Percentiles rank a stretch among this genome's conserved stretches.
These are phyloP conservation scores for Solanum lignicaule DNA, from an alignment of 257 asterid species.

Conservation along the genomic window DNA sequence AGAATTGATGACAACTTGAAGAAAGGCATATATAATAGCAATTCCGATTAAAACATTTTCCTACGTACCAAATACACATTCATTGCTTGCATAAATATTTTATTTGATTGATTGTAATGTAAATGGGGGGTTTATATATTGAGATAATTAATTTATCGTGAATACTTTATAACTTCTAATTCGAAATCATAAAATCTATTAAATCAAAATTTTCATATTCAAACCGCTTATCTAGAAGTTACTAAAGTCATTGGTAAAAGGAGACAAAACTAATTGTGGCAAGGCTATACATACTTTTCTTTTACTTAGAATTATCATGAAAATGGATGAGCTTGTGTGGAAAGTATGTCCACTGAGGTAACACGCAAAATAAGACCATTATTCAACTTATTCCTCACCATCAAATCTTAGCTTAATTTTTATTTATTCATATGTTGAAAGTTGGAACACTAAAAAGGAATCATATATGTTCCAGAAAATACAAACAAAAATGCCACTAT, in stretches of 20 bases:
- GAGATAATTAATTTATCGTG: too few relatives aligned
- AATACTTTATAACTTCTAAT: neutral
- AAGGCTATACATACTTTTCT: neutral
- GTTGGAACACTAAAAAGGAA: neutral
- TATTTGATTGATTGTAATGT: neutral
- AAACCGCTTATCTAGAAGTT: neutral
- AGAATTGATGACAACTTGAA: neutral
- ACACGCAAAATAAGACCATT: neutral
- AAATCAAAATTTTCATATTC: neutral
- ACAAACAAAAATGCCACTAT: neutral
- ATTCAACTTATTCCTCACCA: neutral
- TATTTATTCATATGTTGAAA: neutral
- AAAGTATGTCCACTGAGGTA: neutral
- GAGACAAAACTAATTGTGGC: neutral
- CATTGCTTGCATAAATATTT: neutral
- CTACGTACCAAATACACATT: neutral
- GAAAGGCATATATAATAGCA: neutral
- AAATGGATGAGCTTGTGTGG: neutral
- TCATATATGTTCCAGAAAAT: neutral
- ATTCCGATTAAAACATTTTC: neutral
- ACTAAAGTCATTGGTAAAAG: neutral
- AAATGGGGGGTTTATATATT: neutral
- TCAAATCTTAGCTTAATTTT: neutral
- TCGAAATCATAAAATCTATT: neutral
- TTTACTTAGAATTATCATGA: neutral